These are phyloP conservation scores for Mortierella sp. DNA, from an alignment of 371 early-diverging fungal species.

Conservation along the genomic window DNA sequence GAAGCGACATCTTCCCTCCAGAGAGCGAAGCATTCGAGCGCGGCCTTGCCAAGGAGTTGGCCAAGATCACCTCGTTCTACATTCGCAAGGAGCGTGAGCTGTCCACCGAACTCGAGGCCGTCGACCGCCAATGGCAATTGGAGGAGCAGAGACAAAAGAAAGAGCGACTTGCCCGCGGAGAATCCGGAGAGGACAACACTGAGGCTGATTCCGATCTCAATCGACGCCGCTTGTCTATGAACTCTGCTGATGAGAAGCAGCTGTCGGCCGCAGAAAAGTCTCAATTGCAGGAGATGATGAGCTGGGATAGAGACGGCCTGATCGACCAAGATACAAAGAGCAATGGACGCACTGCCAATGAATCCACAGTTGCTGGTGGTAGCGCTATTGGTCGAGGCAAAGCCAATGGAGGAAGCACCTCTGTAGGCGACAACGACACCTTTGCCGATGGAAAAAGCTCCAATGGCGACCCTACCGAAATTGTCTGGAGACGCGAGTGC, in stretches of 20 bases:
- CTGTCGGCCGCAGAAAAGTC: slow-evolving; percentile 29
- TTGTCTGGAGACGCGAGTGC: slow-evolving; percentile 54
- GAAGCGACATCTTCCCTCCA: slow-evolving; percentile 50
- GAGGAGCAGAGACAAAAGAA: slow-evolving; percentile 44
- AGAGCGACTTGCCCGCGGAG: slow-evolving; percentile 21
- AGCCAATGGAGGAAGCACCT: slow-evolving; percentile 4
- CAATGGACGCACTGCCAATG: slow-evolving; percentile 18
- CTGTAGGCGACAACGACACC: slow-evolving; percentile 33
- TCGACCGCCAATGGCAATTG: slow-evolving; percentile 54
- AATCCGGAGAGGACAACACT: slow-evolving; percentile 3
- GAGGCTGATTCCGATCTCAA: slow-evolving; percentile 7
- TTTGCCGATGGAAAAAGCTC: slow-evolving; percentile 26
- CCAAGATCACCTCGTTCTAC: slow-evolving; percentile 86
- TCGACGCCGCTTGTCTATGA: slow-evolving; percentile 30
- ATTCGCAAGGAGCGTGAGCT: slow-evolving; percentile 85
- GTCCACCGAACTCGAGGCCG: slow-evolving; percentile 68
- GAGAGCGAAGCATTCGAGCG: slow-evolving; percentile 54
- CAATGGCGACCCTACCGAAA: slow-evolving; percentile 48
- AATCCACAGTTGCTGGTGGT: slow-evolving; percentile 36
- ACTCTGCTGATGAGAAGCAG: slow-evolving; percentile 30
- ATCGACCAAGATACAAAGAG: slow-evolving; percentile 30
- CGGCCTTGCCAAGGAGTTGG: slow-evolving; percentile 79
- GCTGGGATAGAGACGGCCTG: slow-evolving; percentile 49
- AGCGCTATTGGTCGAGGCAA: slow-evolving; percentile 18
- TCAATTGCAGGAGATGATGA: slow-evolving; percentile 51